Conservation (phyloP, 495 filamentous ascomycete species). For the Jackrogersella minutella region DNA sequence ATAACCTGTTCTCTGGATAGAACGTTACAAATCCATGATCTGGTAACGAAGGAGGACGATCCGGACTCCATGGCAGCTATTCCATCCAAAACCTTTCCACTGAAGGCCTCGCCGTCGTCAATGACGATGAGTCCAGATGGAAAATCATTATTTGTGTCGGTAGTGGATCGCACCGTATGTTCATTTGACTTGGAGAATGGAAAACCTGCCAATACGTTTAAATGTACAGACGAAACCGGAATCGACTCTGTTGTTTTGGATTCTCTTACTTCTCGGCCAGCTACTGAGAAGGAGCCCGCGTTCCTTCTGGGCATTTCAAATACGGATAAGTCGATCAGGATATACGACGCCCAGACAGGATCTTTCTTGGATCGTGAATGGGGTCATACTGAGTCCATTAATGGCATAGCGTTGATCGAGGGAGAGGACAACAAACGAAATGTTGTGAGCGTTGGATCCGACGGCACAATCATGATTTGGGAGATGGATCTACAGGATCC, state of each 20-base stretch:
- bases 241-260: constrained; percentile 84
- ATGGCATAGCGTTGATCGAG: constrained; percentile 78
- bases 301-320: constrained; percentile 85
- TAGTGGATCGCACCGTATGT: constrained; percentile 81
- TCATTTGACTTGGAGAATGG: constrained; percentile 79
- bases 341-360: constrained; percentile 83
- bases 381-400: constrained; percentile 92
- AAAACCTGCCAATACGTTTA: constrained; percentile 75
- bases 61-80: constrained; percentile 77
- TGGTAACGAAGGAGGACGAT: constrained; percentile 75
- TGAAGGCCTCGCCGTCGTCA: constrained; percentile 86
- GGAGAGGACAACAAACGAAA: constrained; percentile 58
- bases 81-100: constrained; percentile 73
- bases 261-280: constrained; percentile 68
- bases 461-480: constrained; percentile 90
- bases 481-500: constrained; percentile 61
- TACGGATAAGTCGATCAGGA: constrained; percentile 90
- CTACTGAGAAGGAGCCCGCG: constrained; percentile 47
- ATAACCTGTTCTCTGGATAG: constrained; percentile 90
- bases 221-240: constrained; percentile 77
- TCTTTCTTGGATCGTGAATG: constrained; percentile 84
- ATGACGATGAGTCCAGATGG: constrained; percentile 74
- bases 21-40: constrained; percentile 78
- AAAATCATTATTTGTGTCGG: constrained; percentile 73
- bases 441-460: constrained; percentile 78